Conservation (phyloP, 805 yeast species). For the Kazachstania bromeliacearum region DNA sequence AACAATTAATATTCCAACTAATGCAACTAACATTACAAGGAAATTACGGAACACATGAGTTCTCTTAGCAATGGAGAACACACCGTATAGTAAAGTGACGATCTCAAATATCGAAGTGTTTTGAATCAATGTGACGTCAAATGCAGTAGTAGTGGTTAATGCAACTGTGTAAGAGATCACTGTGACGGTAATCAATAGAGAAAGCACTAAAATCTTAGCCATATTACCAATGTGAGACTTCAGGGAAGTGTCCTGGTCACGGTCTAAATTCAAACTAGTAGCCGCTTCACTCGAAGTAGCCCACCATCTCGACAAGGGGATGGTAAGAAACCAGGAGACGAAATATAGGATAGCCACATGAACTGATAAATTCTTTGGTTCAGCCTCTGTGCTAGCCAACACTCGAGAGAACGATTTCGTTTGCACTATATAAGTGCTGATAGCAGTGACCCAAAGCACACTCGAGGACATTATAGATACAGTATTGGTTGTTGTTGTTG, state of each 20-base stretch:
- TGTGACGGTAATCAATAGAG: conserved; percentile 14
- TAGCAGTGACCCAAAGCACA: conserved; percentile 19
- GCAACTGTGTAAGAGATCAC: conserved; percentile 18
- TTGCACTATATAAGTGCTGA: conserved; percentile 23
- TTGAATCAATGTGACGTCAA: conserved; percentile 27
- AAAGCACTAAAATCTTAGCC: conserved; percentile 12
- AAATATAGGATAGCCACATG: conserved; percentile 20
- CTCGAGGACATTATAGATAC: conserved; percentile 10
- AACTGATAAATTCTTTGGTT: conserved; percentile 8
- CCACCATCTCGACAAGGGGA: conserved; percentile 16
- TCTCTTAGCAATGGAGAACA: conserved; percentile 21
- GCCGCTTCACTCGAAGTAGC: neutral
- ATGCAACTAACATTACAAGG: conserved; percentile 21
- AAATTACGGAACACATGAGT: conserved; percentile 22
- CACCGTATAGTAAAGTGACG: conserved; percentile 25
- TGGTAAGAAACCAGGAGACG: conserved; percentile 18
- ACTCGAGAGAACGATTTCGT: conserved; percentile 21
- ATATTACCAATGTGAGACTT: neutral
- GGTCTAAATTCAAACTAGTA: neutral
- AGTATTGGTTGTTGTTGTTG: too few species aligned
- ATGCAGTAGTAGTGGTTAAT: conserved; percentile 24
- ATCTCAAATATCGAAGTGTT: conserved; percentile 28
- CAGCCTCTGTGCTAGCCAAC: conserved; percentile 4
- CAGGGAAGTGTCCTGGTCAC: neutral
- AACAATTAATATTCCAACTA: conserved; percentile 22